phyloP scores from a whole-genome alignment of 2,329 filamentous ascomycete species.

The Venturia nashicola region DNA sequence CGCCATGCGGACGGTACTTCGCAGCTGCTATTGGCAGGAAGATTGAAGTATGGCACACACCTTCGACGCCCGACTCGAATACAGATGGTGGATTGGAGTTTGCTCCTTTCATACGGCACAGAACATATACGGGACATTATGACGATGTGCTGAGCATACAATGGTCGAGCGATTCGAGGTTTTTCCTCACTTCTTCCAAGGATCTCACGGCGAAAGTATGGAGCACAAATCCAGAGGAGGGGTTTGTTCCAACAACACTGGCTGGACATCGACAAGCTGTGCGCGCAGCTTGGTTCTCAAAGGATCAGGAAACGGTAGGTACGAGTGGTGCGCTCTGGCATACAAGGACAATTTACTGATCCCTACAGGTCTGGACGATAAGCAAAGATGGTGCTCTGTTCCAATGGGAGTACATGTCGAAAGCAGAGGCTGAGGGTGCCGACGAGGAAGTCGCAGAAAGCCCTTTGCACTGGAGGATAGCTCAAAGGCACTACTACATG shows the following conservation, averaged over 20 bases:
- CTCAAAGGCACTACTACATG: constrained; percentile 87
- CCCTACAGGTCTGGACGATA: constrained; percentile 65
- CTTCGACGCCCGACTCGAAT: constrained; percentile 72
- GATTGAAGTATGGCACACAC: constrained; percentile 93
- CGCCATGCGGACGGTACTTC: constrained; percentile 82
- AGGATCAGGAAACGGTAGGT: constrained; percentile 67
- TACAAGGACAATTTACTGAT: not conserved
- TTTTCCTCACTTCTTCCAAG: constrained; percentile 85
- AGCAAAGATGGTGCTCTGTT: constrained; percentile 97
- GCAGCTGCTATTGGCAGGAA: constrained; percentile 77
- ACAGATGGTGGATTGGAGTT: constrained; percentile 79
- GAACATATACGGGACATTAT: constrained; percentile 78
- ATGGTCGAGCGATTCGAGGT: constrained; percentile 93
- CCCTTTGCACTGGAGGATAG: constrained; percentile 75
- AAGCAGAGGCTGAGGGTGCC: constrained; percentile 42
- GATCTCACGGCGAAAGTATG: constrained; percentile 90
- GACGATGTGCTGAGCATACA: constrained; percentile 76
- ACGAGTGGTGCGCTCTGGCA: not conserved
- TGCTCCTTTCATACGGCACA: constrained; percentile 82
- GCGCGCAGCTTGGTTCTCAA: constrained; percentile 91
- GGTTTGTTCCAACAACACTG: constrained; percentile 79
- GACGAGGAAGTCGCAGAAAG: constrained; percentile 38
- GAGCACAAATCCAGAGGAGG: constrained; percentile 78
- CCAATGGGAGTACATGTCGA: constrained; percentile 70
- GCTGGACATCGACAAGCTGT: constrained; percentile 85